A percentile compares a stretch with the other conserved stretches of the same genome.
phyloP scores from a whole-genome alignment of 2,329 filamentous ascomycete genomes.

The Neofusicoccum kwambonambiense region DNA sequence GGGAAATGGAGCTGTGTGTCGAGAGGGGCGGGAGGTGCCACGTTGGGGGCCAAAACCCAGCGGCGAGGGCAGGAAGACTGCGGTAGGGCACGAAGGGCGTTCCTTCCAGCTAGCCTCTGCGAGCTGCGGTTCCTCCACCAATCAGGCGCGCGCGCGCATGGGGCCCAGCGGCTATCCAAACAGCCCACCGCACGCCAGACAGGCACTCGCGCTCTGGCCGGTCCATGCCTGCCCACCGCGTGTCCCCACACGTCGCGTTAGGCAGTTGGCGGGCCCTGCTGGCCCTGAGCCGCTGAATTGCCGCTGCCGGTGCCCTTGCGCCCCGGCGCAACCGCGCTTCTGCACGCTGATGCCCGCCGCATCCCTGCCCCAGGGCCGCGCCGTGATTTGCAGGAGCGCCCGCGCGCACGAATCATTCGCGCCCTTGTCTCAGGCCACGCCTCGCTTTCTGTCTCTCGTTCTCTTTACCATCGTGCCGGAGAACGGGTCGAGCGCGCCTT shows the following conservation, averaged over 20 bases:
- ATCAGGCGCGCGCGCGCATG: not conserved
- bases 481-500: conserved; percentile 13
- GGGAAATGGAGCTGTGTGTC: not conserved
- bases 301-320: not conserved
- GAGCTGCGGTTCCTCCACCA: not conserved
- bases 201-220: not conserved
- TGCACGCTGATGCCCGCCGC: not conserved
- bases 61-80: not conserved
- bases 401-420: not conserved
- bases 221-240: no score
- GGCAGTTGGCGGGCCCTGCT: not conserved
- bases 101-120: not conserved
- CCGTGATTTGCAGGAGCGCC: not conserved
- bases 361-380: not conserved
- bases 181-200: not conserved
- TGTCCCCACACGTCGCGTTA: not conserved
- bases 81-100: no score
- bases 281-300: not conserved
- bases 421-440: conserved; percentile 7
- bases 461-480: not conserved
- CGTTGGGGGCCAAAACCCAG: conserved; percentile 10
- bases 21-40: not conserved
- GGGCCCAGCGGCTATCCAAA: conserved; percentile 3
- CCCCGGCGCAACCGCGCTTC: not conserved
- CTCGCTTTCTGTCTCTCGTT: conserved; percentile 6